These are phyloP conservation scores for Xylariaceae sp. DNA, from an alignment of 2,329 filamentous ascomycete genomes.

Conservation along the genomic window DNA sequence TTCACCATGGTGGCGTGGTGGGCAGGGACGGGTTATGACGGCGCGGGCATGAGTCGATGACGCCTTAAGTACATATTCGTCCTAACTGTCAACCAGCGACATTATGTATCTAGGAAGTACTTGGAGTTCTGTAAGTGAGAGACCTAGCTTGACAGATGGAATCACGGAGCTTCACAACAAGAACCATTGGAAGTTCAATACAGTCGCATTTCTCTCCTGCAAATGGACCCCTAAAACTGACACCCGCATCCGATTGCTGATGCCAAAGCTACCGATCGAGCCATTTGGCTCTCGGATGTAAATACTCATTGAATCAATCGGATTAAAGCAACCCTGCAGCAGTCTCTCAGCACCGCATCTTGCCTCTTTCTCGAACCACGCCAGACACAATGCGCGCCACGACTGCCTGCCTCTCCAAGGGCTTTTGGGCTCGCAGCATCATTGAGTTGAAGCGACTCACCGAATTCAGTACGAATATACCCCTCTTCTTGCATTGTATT, in stretches of 20 bases:
- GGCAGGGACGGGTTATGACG: too few species aligned
- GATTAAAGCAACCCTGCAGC: background rate
- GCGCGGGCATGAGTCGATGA: background rate
- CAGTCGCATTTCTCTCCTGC: background rate
- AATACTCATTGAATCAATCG: conserved; percentile 3
- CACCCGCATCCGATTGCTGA: conserved; percentile 19
- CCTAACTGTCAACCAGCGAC: background rate
- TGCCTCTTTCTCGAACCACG: background rate
- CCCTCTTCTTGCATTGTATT: background rate
- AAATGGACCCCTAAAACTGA: conserved; percentile 6
- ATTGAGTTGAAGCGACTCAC: conserved; percentile 56
- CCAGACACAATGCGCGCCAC: conserved; percentile 42
- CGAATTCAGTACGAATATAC: conserved; percentile 43
- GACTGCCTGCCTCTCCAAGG: conserved; percentile 43
- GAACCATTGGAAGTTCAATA: background rate
- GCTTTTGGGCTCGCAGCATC: conserved; percentile 54
- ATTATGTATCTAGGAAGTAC: background rate
- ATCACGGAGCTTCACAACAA: too few species aligned
- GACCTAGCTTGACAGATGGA: background rate
- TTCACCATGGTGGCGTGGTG: too few species aligned
- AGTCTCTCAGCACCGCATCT: background rate
- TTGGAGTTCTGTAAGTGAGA: background rate
- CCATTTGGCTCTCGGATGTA: conserved; percentile 30
- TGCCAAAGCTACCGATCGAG: conserved; percentile 30
- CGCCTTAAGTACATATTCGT: background rate